phyloP scores from a whole-genome alignment of 1,284 basidiomycete species.

The Leccinum subrobustum region DNA sequence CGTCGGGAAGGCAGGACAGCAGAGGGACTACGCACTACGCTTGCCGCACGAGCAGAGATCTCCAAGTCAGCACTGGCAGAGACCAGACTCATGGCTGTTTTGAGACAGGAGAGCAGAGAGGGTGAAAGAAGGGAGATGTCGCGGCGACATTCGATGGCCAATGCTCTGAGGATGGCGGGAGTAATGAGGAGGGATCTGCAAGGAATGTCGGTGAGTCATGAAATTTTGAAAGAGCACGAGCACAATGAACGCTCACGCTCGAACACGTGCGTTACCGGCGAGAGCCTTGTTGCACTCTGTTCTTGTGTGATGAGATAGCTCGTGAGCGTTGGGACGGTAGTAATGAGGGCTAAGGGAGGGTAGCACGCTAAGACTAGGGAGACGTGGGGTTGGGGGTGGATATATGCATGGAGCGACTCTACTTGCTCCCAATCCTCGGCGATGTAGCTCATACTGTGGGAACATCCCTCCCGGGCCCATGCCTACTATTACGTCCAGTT shows the following conservation, averaged over 20 bases:
- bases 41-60: slow-evolving; percentile 80
- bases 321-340: slow-evolving; percentile 83
- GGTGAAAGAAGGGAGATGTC: slow-evolving; percentile 84
- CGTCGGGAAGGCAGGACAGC: not conserved
- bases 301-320: slow-evolving; percentile 77
- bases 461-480: slow-evolving; percentile 5
- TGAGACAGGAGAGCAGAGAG: slow-evolving; percentile 75
- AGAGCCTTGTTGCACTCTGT: slow-evolving; percentile 69
- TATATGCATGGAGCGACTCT: slow-evolving; percentile 39
- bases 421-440: not conserved
- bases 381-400: slow-evolving; percentile 81
- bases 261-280: slow-evolving; percentile 70
- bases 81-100: slow-evolving; percentile 61
- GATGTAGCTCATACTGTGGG: slow-evolving; percentile 3
- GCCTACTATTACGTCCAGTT: slow-evolving; percentile 13
- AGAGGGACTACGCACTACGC: slow-evolving; percentile 56
- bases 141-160: slow-evolving; percentile 88
- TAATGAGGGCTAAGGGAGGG: slow-evolving; percentile 79
- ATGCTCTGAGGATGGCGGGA: slow-evolving; percentile 78
- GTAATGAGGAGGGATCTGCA: slow-evolving; percentile 82
- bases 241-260: slow-evolving; percentile 61
- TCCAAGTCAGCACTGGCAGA: slow-evolving; percentile 69
- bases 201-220: not conserved
- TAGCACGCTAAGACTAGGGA: slow-evolving; percentile 90
- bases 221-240: not conserved